Evolutionary conservation across 1,284 basidiomycete species (phyloP), one percentile per base, ranked within the genome.

Genomic region (Prillingera fragicola): DNA sequence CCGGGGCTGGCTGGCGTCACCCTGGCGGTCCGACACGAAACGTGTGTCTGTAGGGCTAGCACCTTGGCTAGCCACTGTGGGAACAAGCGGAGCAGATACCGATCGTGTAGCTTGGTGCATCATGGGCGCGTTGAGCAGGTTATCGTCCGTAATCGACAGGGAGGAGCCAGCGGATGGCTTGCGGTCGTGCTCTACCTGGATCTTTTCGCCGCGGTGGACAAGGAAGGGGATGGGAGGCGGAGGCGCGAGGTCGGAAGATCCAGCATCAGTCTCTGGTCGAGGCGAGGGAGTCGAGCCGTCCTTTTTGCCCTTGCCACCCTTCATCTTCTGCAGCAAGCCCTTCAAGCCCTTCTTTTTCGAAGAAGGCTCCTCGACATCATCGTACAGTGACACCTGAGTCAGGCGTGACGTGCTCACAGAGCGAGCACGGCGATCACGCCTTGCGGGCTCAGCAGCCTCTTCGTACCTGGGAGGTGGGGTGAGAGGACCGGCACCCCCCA

Each of bases 161-260:
- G 55, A 65, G 18, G 60, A 65, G 18, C 55, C 63, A n/a, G n/a
- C n/a, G 38, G 52, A 63, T 15, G 55, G 54, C 43, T 58, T 54
- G 44, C 59, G 63, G 46, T 41, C 54, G 42, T 57, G 55, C 15
- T 56, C 46, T 8, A n/a, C n/a, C n/a, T n/a, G n/a, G n/a, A n/a
- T n/a, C n/a, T 58, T 41, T 32, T 62, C 58, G 9, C 57, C 54
- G 14, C 84, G 78, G 32, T 80, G 78, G 2, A 89, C 84, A 28
- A 91, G 77, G 70, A 87, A 89, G 0, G 85, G 85, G 45, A 91
- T 65, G 3, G 86, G 83, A 4, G 88, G 88, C 5, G 88, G 88
- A 2, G 88, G 88, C 2, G 84, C 81, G 27, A 91, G 74, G 50
- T 56, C 33, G 47, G 55, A 14, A 75, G 65, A 60, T 85, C 81